These are phyloP conservation scores for Thalassiosira sp. DNA, from an alignment of 352 stramenopile species.

Conservation along the genomic window DNA sequence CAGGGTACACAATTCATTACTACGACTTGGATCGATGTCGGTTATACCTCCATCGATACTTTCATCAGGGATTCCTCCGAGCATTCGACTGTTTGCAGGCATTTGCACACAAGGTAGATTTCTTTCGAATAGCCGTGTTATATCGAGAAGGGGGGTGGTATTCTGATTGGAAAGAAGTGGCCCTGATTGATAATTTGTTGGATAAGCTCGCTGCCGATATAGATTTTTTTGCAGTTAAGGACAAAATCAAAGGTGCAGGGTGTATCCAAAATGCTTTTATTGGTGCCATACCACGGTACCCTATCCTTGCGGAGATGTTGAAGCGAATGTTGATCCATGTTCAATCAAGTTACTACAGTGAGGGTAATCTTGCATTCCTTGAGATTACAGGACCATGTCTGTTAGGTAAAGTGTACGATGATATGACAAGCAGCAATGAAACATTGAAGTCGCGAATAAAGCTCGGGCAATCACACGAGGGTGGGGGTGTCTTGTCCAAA, in stretches of 20 bases:
- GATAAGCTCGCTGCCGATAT: conserved; percentile 15
- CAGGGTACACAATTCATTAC: conserved; percentile 35
- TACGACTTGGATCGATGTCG: conserved; percentile 17
- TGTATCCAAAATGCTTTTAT: conserved; percentile 38
- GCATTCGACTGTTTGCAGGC: conserved; percentile 43
- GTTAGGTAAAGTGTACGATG: neutral
- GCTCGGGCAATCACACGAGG: neutral
- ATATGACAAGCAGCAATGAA: neutral
- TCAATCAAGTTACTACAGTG: neutral
- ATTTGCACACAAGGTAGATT: conserved; percentile 43
- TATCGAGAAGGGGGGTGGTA: conserved; percentile 55
- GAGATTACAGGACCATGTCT: neutral
- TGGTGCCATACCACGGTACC: conserved; percentile 11
- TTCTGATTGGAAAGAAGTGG: conserved; percentile 39
- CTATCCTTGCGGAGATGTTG: conserved; percentile 10
- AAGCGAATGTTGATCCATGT: neutral
- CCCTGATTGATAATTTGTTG: conserved; percentile 13
- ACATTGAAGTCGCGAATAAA: neutral
- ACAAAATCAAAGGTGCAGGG: neutral
- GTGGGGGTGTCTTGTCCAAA: neutral
- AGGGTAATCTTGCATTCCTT: neutral
- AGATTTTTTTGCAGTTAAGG: conserved; percentile 16
- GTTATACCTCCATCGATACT: conserved; percentile 22
- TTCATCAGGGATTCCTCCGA: conserved; percentile 38
- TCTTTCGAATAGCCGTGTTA: conserved; percentile 54